Percentiles rank a stretch among this genome's conserved stretches.
These are phyloP conservation scores for Alternaria brassicae DNA, from an alignment of 2,329 filamentous ascomycete species.

Conservation along the genomic window DNA sequence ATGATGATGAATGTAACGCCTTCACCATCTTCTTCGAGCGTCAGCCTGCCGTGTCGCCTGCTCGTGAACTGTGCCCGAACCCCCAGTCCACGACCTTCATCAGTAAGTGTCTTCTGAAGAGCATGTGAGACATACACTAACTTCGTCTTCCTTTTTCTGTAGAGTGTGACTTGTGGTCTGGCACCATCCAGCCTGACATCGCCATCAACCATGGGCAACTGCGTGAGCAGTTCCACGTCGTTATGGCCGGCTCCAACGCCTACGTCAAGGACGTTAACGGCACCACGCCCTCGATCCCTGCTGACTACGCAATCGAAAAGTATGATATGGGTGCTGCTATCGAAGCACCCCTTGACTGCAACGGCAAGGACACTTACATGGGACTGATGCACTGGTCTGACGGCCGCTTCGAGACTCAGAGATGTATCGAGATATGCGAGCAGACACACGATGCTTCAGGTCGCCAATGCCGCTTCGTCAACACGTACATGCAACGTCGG, in stretches of 20 bases:
- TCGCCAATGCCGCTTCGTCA: constrained; percentile 42
- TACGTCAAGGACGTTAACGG: constrained; percentile 21
- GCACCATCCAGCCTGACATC: constrained; percentile 25
- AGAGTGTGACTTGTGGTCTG: constrained; percentile 35
- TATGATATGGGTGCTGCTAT: constrained; percentile 33
- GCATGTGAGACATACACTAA: background rate
- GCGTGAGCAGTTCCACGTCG: constrained; percentile 25
- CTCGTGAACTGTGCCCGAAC: constrained; percentile 17
- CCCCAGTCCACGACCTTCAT: constrained; percentile 30
- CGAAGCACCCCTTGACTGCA: constrained; percentile 41
- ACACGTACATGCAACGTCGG: constrained; percentile 43
- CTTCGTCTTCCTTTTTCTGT: background rate
- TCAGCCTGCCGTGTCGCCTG: constrained; percentile 17
- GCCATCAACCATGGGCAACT: constrained; percentile 37
- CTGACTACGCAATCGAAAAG: constrained; percentile 16
- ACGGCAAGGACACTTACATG: constrained; percentile 34
- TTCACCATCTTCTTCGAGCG: constrained; percentile 36
- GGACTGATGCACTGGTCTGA: constrained; percentile 28
- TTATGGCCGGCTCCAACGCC: constrained; percentile 29
- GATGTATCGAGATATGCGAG: constrained; percentile 40
- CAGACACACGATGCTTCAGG: constrained; percentile 16
- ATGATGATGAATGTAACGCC: constrained; percentile 19
- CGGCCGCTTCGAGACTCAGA: constrained; percentile 37
- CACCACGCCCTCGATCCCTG: background rate
- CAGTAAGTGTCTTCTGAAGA: constrained; percentile 9